Base-by-base conservation (phyloP, 805 yeast genomes). In the Lachancea fermentati region DNA sequence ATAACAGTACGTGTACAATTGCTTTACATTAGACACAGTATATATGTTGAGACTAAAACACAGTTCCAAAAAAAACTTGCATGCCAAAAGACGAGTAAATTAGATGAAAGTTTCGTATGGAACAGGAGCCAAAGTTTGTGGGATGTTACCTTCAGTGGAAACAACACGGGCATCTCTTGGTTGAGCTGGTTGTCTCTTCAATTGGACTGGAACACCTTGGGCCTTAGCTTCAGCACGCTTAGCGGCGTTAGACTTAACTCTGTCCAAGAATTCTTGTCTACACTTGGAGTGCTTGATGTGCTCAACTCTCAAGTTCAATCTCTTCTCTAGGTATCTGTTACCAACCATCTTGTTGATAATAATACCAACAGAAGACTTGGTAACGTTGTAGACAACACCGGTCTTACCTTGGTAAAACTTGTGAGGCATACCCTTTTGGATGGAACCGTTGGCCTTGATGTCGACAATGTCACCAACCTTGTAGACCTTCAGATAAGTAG, bases 371-470 rank as follows among this genome's bases (percentile, higher is more conserved):
- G 98, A 78, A 52, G 95, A 75, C 81, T 86, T 93, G 84, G 98
- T 91, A 60, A 93, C 94, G 82, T 93, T 93, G 95, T 81, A 93
- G 57, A 93, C 81, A 63, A 93, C 86, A 83, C 98, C 98, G 58
- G 98, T 93, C 83, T 89, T 93, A 76, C 98, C 98, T 81, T 93
- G 97, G 96, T 93, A 93, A 85, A 79, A 89, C 80, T 93, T 93
- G 88, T 87, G 96, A 72, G 98, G 98, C 96, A 93, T 87, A 86
- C 97, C 97, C 84, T 91, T 89, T 73, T 93, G 97, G 80, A 89
- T 79, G 60, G 98, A 79, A 81, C 96, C 96, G 72, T 93, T 93
- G 73, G 94, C 98, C 78, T 86, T 91, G 80, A 93, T 89, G 75
- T 93, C 98, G 67, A 93, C 98, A 65, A 93, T 91, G 74, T 93